phyloP scores from a whole-genome alignment of 495 filamentous ascomycete species.

The Parachaetomium inaequale region DNA sequence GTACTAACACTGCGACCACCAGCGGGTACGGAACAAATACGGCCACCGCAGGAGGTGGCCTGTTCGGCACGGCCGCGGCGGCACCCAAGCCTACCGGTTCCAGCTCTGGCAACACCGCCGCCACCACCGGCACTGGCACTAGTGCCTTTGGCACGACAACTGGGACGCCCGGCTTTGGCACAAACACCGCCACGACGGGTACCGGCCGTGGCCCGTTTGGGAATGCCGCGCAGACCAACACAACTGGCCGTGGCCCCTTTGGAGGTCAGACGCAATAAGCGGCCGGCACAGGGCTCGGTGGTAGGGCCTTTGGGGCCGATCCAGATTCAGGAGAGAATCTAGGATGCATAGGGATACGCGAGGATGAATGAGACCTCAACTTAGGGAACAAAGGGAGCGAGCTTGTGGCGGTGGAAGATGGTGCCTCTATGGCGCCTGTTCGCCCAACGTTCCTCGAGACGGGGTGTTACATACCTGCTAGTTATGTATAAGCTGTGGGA shows the following conservation, averaged over 20 bases:
- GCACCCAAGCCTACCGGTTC: constrained; percentile 36
- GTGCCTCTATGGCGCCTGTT: too few relatives aligned
- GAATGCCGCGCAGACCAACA: constrained; percentile 27
- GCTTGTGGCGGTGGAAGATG: too few relatives aligned
- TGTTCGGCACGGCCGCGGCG: constrained; percentile 30
- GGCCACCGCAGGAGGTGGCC: constrained; percentile 42
- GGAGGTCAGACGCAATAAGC: constrained; percentile 38
- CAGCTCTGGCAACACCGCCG: constrained; percentile 29
- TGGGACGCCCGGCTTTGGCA: constrained; percentile 23
- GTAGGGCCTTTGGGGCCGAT: constrained; percentile 26
- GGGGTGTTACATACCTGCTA: too few relatives aligned
- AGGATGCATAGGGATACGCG: too few relatives aligned
- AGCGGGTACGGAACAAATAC: constrained; percentile 37
- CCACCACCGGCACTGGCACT: constrained; percentile 32
- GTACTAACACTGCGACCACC: constrained; percentile 30
- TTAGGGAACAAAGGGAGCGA: too few relatives aligned
- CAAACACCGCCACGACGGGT: constrained; percentile 43
- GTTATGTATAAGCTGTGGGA: too few relatives aligned
- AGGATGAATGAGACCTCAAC: too few relatives aligned
- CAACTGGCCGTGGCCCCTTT: constrained; percentile 48
- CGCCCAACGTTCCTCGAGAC: too few relatives aligned
- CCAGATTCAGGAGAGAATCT: too few relatives aligned
- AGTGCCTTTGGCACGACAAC: constrained; percentile 32
- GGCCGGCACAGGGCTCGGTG: constrained; percentile 23
- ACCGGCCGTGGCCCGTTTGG: constrained; percentile 63